A percentile compares a stretch with the other conserved stretches of the same genome.
These are phyloP conservation scores for Pulveroboletus sp. DNA, from an alignment of 768 basidiomycete species.

Conservation along the genomic window DNA sequence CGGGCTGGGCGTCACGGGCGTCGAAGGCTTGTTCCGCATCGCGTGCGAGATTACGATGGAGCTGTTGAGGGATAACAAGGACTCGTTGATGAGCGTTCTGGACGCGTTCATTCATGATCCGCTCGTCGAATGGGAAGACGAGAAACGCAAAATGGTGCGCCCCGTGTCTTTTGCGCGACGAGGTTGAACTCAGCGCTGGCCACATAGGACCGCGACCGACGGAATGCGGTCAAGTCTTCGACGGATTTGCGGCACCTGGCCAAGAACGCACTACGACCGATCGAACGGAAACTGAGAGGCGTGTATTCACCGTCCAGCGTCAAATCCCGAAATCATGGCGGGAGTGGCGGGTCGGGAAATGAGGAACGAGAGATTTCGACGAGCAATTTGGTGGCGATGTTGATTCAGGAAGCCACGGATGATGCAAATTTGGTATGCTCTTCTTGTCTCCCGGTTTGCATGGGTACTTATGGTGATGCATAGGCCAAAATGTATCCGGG, in stretches of 20 bases:
- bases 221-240: slow-evolving; percentile 46
- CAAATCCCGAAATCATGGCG: slow-evolving; percentile 37
- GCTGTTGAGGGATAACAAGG: slow-evolving; percentile 84
- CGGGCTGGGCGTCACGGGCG: slow-evolving; percentile 88
- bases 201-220: slow-evolving; percentile 47
- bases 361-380: slow-evolving; percentile 57
- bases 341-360: slow-evolving; percentile 20
- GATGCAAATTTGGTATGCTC: slow-evolving; percentile 59
- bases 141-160: slow-evolving; percentile 62
- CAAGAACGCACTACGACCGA: slow-evolving; percentile 72
- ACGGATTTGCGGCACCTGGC: slow-evolving; percentile 66
- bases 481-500: slow-evolving; percentile 90
- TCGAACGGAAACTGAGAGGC: slow-evolving; percentile 81
- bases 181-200: background rate
- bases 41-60: slow-evolving; percentile 90
- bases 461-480: slow-evolving; percentile 9
- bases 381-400: slow-evolving; percentile 83
- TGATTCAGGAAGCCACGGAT: slow-evolving; percentile 88
- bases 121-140: slow-evolving; percentile 91
- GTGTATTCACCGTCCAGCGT: slow-evolving; percentile 50
- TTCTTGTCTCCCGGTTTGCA: background rate
- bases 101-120: slow-evolving; percentile 98
- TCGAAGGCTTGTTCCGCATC: slow-evolving; percentile 91
- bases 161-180: too few species aligned
- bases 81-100: slow-evolving; percentile 90